Percentiles rank a stretch among this genome's conserved stretches.
Evolutionary conservation across 1,284 basidiomycete genomes (phyloP).

Genomic region (Bondarzewia mesenterica): DNA sequence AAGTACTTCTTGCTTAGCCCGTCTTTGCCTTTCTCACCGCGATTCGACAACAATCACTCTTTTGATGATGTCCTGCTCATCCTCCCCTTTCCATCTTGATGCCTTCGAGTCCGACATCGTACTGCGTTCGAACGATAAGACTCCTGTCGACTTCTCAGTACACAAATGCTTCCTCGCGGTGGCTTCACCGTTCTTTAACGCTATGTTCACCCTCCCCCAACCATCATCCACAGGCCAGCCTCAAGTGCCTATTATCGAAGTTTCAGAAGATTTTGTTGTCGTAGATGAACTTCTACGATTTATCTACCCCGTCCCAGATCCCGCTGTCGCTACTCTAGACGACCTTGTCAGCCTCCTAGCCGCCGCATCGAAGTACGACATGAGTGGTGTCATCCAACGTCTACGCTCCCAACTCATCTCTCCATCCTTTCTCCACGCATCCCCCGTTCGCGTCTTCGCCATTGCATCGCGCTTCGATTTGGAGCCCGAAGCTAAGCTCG

Average conservation of each 20-base stretch:
- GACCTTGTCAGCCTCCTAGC: constrained; percentile 42
- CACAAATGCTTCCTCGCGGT: constrained; percentile 53
- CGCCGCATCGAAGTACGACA: constrained; percentile 59
- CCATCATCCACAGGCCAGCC: constrained; percentile 28
- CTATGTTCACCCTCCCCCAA: constrained; percentile 57
- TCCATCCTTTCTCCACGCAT: constrained; percentile 35
- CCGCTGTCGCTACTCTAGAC: constrained; percentile 34
- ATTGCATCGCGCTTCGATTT: constrained; percentile 60
- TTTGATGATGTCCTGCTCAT: not conserved
- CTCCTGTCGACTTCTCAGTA: constrained; percentile 42
- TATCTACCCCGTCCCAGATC: constrained; percentile 32
- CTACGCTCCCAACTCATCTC: constrained; percentile 46
- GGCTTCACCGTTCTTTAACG: constrained; percentile 59
- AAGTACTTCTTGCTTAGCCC: not conserved
- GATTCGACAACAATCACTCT: not conserved
- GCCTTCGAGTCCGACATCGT: not conserved
- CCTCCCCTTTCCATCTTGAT: not conserved
- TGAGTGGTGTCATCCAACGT: constrained; percentile 33
- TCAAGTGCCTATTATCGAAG: constrained; percentile 38
- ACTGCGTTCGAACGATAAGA: constrained; percentile 28
- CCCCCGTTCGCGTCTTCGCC: constrained; percentile 57
- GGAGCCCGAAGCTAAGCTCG: constrained; percentile 31
- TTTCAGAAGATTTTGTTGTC: constrained; percentile 39
- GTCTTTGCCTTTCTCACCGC: not conserved
- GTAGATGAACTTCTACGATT: constrained; percentile 46